phyloP scores from a whole-genome alignment of 2,329 filamentous ascomycete species.

The Diaporthe citrichinensis region DNA sequence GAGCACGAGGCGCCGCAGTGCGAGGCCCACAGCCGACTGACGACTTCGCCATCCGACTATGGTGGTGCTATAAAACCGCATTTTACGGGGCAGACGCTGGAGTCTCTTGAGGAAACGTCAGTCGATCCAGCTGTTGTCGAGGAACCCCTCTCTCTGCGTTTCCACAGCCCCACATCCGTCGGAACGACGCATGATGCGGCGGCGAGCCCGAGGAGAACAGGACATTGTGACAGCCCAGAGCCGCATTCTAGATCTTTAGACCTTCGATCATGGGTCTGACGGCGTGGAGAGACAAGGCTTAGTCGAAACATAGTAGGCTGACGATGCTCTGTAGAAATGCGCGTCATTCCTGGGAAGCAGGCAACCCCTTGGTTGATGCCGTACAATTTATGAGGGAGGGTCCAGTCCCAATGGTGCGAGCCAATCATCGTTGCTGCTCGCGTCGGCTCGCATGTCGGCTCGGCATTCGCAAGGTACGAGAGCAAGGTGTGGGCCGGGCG shows the following conservation, averaged over 20 bases:
- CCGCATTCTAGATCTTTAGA: not conserved
- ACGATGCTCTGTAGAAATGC: slow-evolving; percentile 7
- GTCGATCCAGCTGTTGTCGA: slow-evolving; percentile 14
- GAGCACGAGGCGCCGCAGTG: not conserved
- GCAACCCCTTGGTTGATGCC: slow-evolving; percentile 1
- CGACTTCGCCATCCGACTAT: slow-evolving; percentile 15
- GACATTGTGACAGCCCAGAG: not conserved
- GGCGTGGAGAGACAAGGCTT: no score
- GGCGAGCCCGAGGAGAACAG: slow-evolving; percentile 9
- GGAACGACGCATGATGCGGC: slow-evolving; percentile 12
- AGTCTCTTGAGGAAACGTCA: slow-evolving; percentile 4
- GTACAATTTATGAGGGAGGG: not conserved
- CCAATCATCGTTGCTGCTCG: slow-evolving; percentile 2
- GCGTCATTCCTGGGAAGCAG: not conserved
- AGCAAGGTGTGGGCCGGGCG: not conserved
- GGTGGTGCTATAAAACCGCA: slow-evolving; percentile 11
- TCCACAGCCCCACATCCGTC: slow-evolving; percentile 26
- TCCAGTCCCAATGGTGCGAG: not conserved
- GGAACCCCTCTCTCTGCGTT: slow-evolving; percentile 3
- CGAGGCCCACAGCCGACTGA: slow-evolving; percentile 21
- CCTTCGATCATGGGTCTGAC: not conserved
- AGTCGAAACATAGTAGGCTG: not conserved
- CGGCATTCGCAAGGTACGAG: slow-evolving; percentile 3
- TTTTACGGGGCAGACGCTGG: slow-evolving; percentile 7
- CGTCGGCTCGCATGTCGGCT: slow-evolving; percentile 26